Evolutionary conservation across 2,329 filamentous ascomycete species (phyloP).

Genomic region (Phoma sp.): DNA sequence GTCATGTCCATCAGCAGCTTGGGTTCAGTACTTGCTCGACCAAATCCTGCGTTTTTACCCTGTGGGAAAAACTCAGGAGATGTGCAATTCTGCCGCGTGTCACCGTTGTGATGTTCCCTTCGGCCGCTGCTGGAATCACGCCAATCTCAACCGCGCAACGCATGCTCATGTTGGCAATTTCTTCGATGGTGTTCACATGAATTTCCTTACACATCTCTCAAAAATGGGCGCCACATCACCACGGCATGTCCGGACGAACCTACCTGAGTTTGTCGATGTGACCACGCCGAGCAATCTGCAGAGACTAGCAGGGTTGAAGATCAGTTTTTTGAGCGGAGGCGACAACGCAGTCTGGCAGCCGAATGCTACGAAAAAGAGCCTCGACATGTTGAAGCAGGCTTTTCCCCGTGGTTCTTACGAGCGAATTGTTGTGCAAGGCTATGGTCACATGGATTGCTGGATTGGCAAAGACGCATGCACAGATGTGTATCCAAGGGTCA

Average conservation of each 20-base stretch:
- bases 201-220: conserved; percentile 57
- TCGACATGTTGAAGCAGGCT: conserved; percentile 59
- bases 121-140: conserved; percentile 67
- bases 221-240: conserved; percentile 53
- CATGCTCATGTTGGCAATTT: conserved; percentile 56
- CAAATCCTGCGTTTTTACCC: conserved; percentile 66
- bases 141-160: conserved; percentile 69
- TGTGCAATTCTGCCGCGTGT: conserved; percentile 66
- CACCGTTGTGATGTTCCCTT: conserved; percentile 67
- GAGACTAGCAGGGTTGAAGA: conserved; percentile 16
- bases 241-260: conserved; percentile 14
- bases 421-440: conserved; percentile 61
- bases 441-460: conserved; percentile 68
- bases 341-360: no score
- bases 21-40: conserved; percentile 28
- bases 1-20: conserved; percentile 5
- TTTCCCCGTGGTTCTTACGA: conserved; percentile 60
- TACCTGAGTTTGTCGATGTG: conserved; percentile 9
- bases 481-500: conserved; percentile 64
- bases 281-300: conserved; percentile 13
- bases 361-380: conserved; percentile 60
- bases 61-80: conserved; percentile 56
- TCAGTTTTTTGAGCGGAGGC: conserved; percentile 8
- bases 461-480: conserved; percentile 66
- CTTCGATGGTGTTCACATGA: conserved; percentile 69